A percentile compares a stretch with the other conserved stretches of the same genome.
Conservation (phyloP, 345 rosid species). For the Gossypium stocksii region DNA sequence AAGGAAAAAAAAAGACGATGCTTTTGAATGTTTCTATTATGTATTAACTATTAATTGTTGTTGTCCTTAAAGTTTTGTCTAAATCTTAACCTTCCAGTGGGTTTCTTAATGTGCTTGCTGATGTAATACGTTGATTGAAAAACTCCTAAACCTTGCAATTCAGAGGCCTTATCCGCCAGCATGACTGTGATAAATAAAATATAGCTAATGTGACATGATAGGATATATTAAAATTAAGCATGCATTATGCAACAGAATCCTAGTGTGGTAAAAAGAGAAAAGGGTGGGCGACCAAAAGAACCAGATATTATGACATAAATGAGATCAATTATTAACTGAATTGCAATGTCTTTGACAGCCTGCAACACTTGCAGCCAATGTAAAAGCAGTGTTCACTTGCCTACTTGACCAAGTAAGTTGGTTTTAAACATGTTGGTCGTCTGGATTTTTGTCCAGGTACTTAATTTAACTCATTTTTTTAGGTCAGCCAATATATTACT, state of each 20-base stretch:
- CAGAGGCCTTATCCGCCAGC: neutral
- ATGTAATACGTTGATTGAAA: neutral
- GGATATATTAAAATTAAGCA: neutral
- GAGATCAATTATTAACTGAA: constrained; percentile 15
- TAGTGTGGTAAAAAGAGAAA: neutral
- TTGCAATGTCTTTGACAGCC: constrained; percentile 49
- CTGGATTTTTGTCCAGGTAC: constrained; percentile 19
- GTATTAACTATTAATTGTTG: neutral
- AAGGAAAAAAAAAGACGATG: neutral
- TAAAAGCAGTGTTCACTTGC: constrained; percentile 88
- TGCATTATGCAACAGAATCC: neutral
- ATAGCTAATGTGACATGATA: neutral
- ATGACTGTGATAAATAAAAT: neutral
- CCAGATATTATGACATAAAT: neutral
- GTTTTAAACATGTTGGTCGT: constrained; percentile 9
- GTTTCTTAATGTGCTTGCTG: neutral
- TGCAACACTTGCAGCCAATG: constrained; percentile 70
- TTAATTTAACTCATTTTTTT: constrained; percentile 27
- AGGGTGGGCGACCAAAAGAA: neutral
- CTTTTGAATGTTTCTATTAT: neutral
- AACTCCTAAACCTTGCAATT: neutral
- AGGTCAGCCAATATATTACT: constrained; percentile 87
- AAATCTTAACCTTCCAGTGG: neutral
- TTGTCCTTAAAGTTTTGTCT: constrained; percentile 5
- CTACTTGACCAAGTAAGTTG: constrained; percentile 82